These are phyloP conservation scores for Bretschneidera sinensis DNA, from an alignment of 345 rosid genomes.

Conservation along the genomic window DNA sequence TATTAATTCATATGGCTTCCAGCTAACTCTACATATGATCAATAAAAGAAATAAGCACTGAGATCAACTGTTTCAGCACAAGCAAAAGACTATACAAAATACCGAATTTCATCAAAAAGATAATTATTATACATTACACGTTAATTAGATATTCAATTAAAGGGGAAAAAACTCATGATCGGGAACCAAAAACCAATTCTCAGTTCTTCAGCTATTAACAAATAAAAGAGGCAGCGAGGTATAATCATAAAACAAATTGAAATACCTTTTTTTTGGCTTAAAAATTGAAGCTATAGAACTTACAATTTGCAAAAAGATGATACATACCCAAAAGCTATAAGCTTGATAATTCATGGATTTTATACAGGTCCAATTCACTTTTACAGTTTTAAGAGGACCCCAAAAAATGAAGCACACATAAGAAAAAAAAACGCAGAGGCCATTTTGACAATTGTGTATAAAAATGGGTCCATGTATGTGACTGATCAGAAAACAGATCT, in stretches of 20 bases:
- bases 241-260: background rate
- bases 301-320: constrained; percentile 22
- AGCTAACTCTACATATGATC: background rate
- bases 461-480: too few relatives aligned
- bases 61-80: background rate
- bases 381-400: background rate
- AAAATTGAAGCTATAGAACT: constrained; percentile 13
- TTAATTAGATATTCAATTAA: too few relatives aligned
- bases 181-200: background rate
- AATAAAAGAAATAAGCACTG: background rate
- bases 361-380: background rate
- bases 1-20: too few relatives aligned
- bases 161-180: background rate
- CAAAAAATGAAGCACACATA: background rate
- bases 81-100: background rate
- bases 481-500: too few relatives aligned
- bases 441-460: too few relatives aligned
- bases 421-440: too few relatives aligned
- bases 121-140: too few relatives aligned
- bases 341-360: background rate
- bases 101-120: background rate
- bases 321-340: constrained; percentile 8
- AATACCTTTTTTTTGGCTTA: background rate
- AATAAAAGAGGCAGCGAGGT: background rate
- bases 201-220: background rate